Conservation (phyloP, 768 basidiomycete species). For the Floccularia luteovirens region DNA sequence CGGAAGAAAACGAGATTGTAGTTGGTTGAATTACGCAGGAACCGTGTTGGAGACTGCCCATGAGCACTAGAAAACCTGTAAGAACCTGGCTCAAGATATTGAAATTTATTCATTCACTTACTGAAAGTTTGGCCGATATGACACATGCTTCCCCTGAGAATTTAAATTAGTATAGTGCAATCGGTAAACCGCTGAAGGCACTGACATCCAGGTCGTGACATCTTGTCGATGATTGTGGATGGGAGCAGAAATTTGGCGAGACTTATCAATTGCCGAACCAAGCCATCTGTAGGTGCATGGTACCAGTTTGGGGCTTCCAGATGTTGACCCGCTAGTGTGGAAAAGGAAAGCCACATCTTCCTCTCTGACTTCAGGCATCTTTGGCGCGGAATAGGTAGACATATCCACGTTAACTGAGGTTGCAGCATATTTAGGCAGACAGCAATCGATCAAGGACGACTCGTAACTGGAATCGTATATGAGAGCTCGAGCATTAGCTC, state of each 20-base stretch:
- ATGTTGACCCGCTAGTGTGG: conserved; percentile 79
- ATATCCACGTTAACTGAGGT: conserved; percentile 26
- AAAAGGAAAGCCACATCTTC: conserved; percentile 58
- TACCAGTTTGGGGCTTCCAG: conserved; percentile 74
- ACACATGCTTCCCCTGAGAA: conserved; percentile 72
- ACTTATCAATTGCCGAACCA: conserved; percentile 48
- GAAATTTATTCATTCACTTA: conserved; percentile 38
- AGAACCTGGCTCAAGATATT: too few relatives aligned
- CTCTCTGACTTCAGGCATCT: conserved; percentile 24
- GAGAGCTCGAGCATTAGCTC: conserved; percentile 54
- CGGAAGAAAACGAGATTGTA: conserved; percentile 51
- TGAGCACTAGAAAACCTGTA: conserved; percentile 55
- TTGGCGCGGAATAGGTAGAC: conserved; percentile 32
- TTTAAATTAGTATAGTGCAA: conserved; percentile 23
- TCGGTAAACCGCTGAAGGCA: conserved; percentile 13
- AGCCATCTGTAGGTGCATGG: conserved; percentile 67
- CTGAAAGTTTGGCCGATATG: conserved; percentile 75
- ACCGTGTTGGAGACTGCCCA: conserved; percentile 66
- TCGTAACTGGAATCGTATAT: conserved; percentile 55
- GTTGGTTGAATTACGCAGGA: conserved; percentile 69
- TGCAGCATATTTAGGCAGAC: conserved; percentile 41
- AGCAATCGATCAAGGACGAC: conserved; percentile 32
- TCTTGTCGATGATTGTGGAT: conserved; percentile 45
- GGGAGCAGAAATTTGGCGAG: conserved; percentile 41
- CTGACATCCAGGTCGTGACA: conserved; percentile 68